A percentile compares a stretch with the other conserved stretches of the same genome.
Conservation (phyloP, 2,329 filamentous ascomycete genomes). For the Apiospora pterosperma region DNA sequence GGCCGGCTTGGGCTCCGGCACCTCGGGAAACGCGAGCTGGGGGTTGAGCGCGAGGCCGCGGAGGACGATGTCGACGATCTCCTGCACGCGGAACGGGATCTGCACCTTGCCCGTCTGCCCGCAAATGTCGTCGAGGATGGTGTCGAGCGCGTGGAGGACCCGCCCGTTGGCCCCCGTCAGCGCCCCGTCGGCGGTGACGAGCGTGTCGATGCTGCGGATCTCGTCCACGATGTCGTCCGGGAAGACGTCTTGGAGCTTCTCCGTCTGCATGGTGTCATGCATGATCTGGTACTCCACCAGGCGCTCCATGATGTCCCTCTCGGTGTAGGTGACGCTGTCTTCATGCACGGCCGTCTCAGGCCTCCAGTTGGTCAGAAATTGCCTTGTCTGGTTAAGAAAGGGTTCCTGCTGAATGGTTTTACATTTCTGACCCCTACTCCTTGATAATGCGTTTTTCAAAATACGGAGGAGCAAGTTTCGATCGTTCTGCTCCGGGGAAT, state of each 20-base stretch:
- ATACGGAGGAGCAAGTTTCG: too few species aligned
- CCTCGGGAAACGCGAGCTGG: too few species aligned
- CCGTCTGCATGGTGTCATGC: not conserved
- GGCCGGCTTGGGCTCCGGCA: too few species aligned
- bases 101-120: not conserved
- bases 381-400: too few species aligned
- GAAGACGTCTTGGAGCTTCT: not conserved
- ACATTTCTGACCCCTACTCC: too few species aligned
- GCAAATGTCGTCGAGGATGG: not conserved
- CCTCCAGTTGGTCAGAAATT: too few species aligned
- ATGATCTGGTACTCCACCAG: not conserved
- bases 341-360: too few species aligned
- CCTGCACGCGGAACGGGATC: not conserved
- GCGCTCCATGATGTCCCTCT: not conserved
- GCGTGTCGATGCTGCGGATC: not conserved
- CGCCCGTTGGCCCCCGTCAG: not conserved
- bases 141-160: not conserved
- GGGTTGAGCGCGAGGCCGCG: not conserved
- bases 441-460: too few species aligned
- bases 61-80: not conserved
- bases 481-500: too few species aligned
- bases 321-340: too few species aligned
- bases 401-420: too few species aligned
- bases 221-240: not conserved
- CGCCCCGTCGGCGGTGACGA: not conserved